Base-by-base conservation (phyloP, 352 stramenopile species). In the Phytophthora cactorum region DNA sequence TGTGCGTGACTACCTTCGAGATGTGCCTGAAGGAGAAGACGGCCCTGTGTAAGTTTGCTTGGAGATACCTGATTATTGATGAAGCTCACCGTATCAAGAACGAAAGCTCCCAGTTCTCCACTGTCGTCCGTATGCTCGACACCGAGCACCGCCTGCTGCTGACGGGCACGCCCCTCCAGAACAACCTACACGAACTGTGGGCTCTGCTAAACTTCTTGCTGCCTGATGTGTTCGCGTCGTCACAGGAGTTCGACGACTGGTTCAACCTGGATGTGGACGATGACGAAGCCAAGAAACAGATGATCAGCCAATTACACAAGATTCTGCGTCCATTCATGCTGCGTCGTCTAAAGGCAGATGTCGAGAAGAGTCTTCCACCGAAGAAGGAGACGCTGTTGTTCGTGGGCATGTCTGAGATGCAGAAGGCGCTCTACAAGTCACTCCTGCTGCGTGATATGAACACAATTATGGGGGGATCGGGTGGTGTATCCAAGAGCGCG, bases 1-100 rank as follows among this genome's bases (percentile, higher is more conserved):
- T 99, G 14, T 96, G 98, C 49, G 87, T 99, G 44, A 99, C 97
- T 4, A 99, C 94, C 1, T 99, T 99, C 63, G 96, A 99, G 76
- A 98, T 99, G 86, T 95, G 87, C 43, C 73, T 95, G 56, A 96
- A 95, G 63, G 89, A 94, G 41, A 95, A 92, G 53, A 84, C 87
- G 10, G 94, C 96, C 36, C 66, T 99, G 43, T 91, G 63, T 63
- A 91, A 95, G 51, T 97, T 97, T 75, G 84, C 92, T 17, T 98
- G 92, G 92, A 84, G 89, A 45, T 96, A 95, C 62, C 66, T 96
- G 14, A 76, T 95, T 62, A 96, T 96, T 53, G 89, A 96, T 55
- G 88, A 96, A 70, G 89, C 87, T 1, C 89, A 96, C 65, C 88
- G 88, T 32, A 95, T 96, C 69, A 96, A 96, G 66, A 96, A 96